Evolutionary conservation across 169 alveolate species (phyloP).

Genomic region (Babesia bigemina): DNA sequence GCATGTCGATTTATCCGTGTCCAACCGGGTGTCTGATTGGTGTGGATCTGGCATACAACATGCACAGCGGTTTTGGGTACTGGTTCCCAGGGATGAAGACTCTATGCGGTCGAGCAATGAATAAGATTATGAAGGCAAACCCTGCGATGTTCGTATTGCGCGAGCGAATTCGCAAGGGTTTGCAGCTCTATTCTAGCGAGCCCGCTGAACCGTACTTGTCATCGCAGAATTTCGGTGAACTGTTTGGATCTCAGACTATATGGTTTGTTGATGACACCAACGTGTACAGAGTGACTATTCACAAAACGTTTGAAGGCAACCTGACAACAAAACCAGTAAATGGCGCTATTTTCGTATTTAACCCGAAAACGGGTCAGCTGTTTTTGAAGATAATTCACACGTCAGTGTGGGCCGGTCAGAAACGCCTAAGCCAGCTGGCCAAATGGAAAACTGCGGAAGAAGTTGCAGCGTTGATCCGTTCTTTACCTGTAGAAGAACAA

Average conservation of each 20-base stretch:
- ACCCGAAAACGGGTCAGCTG: slow-evolving; percentile 99
- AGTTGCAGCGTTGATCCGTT: slow-evolving; percentile 99
- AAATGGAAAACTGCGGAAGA: slow-evolving; percentile 99
- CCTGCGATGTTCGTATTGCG: slow-evolving; percentile 99
- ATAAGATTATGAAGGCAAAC: slow-evolving; percentile 98
- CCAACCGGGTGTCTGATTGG: slow-evolving; percentile 98
- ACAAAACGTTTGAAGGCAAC: slow-evolving; percentile 99
- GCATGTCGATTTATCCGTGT: slow-evolving; percentile 98
- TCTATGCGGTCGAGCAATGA: slow-evolving; percentile 95
- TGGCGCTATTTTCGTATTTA: slow-evolving; percentile 99
- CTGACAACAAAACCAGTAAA: slow-evolving; percentile 99
- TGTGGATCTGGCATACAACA: slow-evolving; percentile 98
- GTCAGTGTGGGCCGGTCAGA: slow-evolving; percentile 99
- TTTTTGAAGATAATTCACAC: slow-evolving; percentile 99
- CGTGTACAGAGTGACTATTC: slow-evolving; percentile 99
- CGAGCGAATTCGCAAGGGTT: slow-evolving; percentile 99
- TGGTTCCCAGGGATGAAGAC: slow-evolving; percentile 98
- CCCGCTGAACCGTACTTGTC: slow-evolving; percentile 99
- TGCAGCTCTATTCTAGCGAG: slow-evolving; percentile 98
- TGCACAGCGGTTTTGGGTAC: slow-evolving; percentile 99
- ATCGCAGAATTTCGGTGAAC: slow-evolving; percentile 97
- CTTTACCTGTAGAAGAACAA: slow-evolving; percentile 99
- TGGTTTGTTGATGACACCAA: slow-evolving; percentile 99
- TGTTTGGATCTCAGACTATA: slow-evolving; percentile 97
- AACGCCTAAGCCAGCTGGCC: slow-evolving; percentile 98